These are phyloP conservation scores for Strombidium stylifer DNA, from an alignment of 73 alveolate species.

Conservation along the genomic window DNA sequence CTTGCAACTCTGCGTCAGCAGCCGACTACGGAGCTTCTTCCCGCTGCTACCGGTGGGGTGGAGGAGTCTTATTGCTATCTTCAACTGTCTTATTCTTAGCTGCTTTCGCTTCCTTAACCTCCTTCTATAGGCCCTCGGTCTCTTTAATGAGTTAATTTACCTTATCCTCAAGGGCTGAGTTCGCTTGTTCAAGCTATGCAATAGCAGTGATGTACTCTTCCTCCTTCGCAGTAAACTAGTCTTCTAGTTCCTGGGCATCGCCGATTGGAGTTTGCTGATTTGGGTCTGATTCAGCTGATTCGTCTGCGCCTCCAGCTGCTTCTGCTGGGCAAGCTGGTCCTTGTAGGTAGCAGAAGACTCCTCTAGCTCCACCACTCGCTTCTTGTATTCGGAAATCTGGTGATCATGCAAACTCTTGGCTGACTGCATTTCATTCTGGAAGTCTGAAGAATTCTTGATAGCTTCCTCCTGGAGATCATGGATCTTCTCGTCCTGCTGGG, in stretches of 20 bases:
- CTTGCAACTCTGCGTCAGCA: background rate
- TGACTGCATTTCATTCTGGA: slow-evolving; percentile 1
- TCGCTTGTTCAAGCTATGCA: background rate
- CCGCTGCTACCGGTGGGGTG: background rate
- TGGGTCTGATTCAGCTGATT: background rate
- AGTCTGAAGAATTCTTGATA: background rate
- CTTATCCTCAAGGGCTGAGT: slow-evolving; percentile 10
- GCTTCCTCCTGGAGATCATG: slow-evolving; percentile 10
- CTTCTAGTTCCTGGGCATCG: slow-evolving; percentile 1
- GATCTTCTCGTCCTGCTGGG: background rate
- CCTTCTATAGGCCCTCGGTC: slow-evolving; percentile 23
- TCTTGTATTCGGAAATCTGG: slow-evolving; percentile 17
- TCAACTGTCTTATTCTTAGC: background rate
- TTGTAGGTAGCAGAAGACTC: slow-evolving; percentile 1
- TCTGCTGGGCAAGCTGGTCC: background rate
- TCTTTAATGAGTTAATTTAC: slow-evolving; percentile 37
- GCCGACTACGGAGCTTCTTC: slow-evolving; percentile 1
- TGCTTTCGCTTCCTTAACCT: slow-evolving; percentile 17
- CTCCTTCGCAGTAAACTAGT: slow-evolving; percentile 8
- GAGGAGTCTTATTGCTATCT: background rate
- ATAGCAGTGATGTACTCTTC: slow-evolving; percentile 9
- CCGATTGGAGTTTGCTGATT: background rate
- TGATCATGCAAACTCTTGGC: background rate
- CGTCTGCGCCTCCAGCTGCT: background rate
- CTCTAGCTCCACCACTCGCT: slow-evolving; percentile 16